phyloP scores from a whole-genome alignment of 331 rosid species.

The Telfairia occidentalis region DNA sequence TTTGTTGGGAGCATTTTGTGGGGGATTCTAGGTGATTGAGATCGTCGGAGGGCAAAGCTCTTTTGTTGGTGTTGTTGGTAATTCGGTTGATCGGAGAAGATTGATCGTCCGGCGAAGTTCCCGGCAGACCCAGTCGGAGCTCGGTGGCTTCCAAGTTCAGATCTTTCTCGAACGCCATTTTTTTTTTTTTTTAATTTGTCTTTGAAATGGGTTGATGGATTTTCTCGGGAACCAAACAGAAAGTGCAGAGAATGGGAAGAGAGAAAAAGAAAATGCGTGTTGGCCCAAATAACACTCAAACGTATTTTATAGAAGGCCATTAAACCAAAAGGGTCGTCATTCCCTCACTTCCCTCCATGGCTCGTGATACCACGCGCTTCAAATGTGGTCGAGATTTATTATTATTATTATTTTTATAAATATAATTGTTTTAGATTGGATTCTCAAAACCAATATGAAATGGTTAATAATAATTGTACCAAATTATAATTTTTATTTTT shows the following conservation, averaged over 20 bases:
- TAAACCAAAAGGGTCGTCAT: background rate
- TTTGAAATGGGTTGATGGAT: background rate
- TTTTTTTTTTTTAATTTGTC: background rate
- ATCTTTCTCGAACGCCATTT: conserved; percentile 23
- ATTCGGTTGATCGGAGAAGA: background rate
- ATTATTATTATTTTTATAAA: background rate
- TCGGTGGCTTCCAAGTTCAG: conserved; percentile 45
- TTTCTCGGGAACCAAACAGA: conserved; percentile 13
- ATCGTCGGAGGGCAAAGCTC: conserved; percentile 8
- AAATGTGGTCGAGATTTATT: background rate
- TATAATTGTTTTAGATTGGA: background rate
- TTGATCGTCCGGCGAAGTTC: conserved; percentile 20
- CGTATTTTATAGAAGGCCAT: conserved; percentile 22
- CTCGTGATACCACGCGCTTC: background rate
- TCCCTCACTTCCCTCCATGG: background rate
- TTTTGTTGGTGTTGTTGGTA: conserved; percentile 16
- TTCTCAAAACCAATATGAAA: background rate
- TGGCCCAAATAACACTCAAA: conserved; percentile 1
- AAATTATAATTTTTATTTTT: background rate
- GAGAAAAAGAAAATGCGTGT: conserved; percentile 6
- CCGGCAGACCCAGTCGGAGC: conserved; percentile 43
- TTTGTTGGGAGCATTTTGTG: conserved; percentile 2
- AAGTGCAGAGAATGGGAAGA: background rate
- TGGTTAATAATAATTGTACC: background rate
- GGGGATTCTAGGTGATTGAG: conserved; percentile 6